Base-by-base conservation (phyloP, 2,329 filamentous ascomycete species). In the Talaromyces sp. region DNA sequence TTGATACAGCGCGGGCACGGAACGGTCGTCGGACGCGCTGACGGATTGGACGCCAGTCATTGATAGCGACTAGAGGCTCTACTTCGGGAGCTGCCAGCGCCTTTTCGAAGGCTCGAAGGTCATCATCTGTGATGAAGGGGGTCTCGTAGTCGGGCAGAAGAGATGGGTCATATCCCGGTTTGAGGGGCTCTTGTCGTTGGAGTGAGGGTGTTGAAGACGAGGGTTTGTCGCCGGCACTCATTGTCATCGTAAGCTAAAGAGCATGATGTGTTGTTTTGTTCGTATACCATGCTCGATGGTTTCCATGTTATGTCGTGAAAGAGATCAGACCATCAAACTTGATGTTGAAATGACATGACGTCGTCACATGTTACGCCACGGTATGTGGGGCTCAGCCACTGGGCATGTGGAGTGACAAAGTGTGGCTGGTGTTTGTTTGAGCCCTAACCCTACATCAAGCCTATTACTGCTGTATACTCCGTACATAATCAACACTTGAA, bases 21-120 rank as follows among this genome's bases (percentile, higher is more conserved):
- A 74, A 76, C 68, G 72, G 78, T 75, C 76, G 80, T 65, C 83
- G 82, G 25, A 93, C 84, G 65, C 86, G 88, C 74, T 94, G 87
- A 70, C 91, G 89, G 13, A 98, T 87, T 0, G 95, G 95, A 17
- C 91, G 89, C 95, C 95, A 99, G 81, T 99, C 95, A 76, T 96
- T 96, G 74, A 96, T 88, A 47, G 95, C 94, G 3, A 92, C 91
- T 72, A 98, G 88, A 40, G 90, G 88, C 47, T 89, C 84, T 1
- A 87, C 86, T 68, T 96, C 92, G 0, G 93, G 92, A 1, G 91
- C 91, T n/a, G 88, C 86, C 8, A 97, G 85, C 7, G 94, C 94
- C 66, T 86, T 87, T 67, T 90, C 89, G 76, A 98, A 98, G 63
- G 90, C 89, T 43, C 86, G 83, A 36, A 97, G 82, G 73, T 96